Percentiles rank a stretch among this genome's conserved stretches.
These are phyloP conservation scores for Pseudogymnoascus sp. DNA, from an alignment of 2,329 filamentous ascomycete species.

Conservation along the genomic window DNA sequence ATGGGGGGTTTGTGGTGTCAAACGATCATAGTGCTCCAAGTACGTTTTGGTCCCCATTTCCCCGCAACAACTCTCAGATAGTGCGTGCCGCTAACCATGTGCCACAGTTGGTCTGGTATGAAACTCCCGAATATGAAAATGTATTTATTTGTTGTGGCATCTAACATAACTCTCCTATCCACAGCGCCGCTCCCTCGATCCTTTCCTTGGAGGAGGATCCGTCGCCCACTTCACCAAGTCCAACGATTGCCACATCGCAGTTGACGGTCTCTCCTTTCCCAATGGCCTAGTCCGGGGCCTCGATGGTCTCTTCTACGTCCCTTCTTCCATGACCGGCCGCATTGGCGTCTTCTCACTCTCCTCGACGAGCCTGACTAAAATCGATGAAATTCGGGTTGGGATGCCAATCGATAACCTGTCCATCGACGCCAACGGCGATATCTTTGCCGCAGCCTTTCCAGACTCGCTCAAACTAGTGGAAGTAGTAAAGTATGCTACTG, in stretches of 20 bases:
- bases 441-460: constrained; percentile 30
- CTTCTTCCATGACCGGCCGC: constrained; percentile 21
- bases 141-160: background rate
- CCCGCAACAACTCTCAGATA: background rate
- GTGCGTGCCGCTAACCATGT: background rate
- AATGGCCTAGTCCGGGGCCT: constrained; percentile 29
- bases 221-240: constrained; percentile 25
- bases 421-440: constrained; percentile 30
- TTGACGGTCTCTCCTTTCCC: constrained; percentile 23
- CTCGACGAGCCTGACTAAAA: constrained; percentile 16
- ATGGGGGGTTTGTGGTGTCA: constrained; percentile 31
- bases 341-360: constrained; percentile 23
- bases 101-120: background rate
- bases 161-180: background rate
- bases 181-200: constrained; percentile 24
- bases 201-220: constrained; percentile 25
- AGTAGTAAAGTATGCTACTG: constrained; percentile 21
- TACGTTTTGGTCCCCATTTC: constrained; percentile 2
- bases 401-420: constrained; percentile 31
- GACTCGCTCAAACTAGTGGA: constrained; percentile 19
- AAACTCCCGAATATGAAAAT: background rate
- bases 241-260: constrained; percentile 24
- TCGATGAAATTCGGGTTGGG: constrained; percentile 24
- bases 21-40: constrained; percentile 31
- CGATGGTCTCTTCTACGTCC: constrained; percentile 31